Conservation (phyloP, 192 early-diverging fungal species). For the Backusella morwellensis region DNA sequence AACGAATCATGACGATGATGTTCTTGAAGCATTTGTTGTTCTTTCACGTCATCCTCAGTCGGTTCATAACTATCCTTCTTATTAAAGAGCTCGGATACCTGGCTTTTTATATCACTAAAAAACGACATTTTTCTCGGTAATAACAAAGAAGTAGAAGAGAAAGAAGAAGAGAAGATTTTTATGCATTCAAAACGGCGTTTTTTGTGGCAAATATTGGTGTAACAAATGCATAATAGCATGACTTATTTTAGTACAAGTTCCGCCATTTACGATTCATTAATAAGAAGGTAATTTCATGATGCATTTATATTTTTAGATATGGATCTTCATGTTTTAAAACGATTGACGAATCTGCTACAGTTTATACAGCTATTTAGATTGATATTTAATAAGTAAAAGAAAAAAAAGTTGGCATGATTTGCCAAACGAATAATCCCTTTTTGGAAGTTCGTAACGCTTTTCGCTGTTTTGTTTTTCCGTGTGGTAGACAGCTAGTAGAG, state of each 20-base stretch:
- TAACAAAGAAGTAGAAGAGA: neutral
- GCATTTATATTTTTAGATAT: too few relatives aligned
- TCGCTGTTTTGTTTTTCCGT: too few relatives aligned
- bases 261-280: neutral
- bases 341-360: too few relatives aligned
- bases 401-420: too few relatives aligned
- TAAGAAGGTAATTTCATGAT: neutral
- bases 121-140: neutral
- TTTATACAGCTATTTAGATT: too few relatives aligned
- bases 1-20: constrained; percentile 70
- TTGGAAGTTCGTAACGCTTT: too few relatives aligned
- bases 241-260: neutral
- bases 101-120: constrained; percentile 2
- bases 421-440: too few relatives aligned
- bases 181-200: neutral
- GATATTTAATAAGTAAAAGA: too few relatives aligned
- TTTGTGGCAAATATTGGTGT: neutral
- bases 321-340: too few relatives aligned
- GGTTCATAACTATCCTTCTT: constrained; percentile 19
- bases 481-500: too few relatives aligned
- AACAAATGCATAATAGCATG: neutral
- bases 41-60: constrained; percentile 34
- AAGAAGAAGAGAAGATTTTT: neutral
- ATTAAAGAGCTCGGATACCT: constrained; percentile 32
- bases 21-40: constrained; percentile 30